Base-by-base conservation (phyloP, 2,329 filamentous ascomycete species). In the Annulohypoxylon truncatum region DNA sequence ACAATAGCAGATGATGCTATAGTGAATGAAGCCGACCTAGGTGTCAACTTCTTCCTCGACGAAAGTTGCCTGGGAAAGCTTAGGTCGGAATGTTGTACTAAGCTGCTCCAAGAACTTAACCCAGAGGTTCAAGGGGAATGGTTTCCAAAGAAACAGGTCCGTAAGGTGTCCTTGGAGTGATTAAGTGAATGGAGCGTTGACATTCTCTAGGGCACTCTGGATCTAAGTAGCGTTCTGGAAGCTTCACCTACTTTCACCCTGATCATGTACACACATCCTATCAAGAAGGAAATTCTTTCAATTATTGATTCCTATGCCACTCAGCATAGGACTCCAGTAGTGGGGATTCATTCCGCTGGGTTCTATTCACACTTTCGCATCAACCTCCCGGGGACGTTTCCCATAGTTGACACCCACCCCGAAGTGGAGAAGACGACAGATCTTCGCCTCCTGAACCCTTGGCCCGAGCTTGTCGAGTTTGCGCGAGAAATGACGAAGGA, bases 21-120 rank as follows among this genome's bases (percentile, higher is more conserved):
- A 2, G 94, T 99, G n/a, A 84, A 83, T 0, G 90, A 97, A 71
- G 84, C 89, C 42, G 96, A 99, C 74, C 83, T 99, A 40, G 96
- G 96, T 3, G 91, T 97, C 68, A 99, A 99, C 80, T 99, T 99
- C 84, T 99, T 99, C 75, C 84, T 99, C 0, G 93, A 97, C 66
- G 89, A 96, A 72, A 82, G 85, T 51, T 91, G 89, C 69, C 77
- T 97, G 35, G 94, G 94, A 56, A 90, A 89, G 74, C 89, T 89
- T 24, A 89, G 96, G 71, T 93, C 95, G 1, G 87, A 93, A 77
- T 90, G 92, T 76, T 92, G 91, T 58, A 90, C 90, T 62, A 89
- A 90, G 67, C 84, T 95, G 58, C 83, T 99, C 44, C 84, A 89
- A 67, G 96, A 99, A 79, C 84, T 99, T 66, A 99, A 99, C 75